Percentiles rank a stretch among this genome's conserved stretches.
These are phyloP conservation scores for Diophrys appendiculata DNA, from an alignment of 73 alveolate species.

Conservation along the genomic window DNA sequence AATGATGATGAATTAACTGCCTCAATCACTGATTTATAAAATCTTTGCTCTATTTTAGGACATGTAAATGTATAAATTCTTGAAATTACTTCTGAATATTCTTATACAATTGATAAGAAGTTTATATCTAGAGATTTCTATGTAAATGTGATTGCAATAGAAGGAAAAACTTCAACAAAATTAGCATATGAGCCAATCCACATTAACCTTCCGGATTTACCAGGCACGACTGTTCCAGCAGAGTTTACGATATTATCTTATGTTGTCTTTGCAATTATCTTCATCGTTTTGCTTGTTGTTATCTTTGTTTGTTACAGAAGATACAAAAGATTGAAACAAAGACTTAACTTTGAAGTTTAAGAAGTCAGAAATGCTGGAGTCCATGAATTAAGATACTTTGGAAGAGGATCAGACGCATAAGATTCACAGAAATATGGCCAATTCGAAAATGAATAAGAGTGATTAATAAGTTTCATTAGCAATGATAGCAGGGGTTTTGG, in stretches of 20 bases:
- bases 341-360: background rate
- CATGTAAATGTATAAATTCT: too few relatives aligned
- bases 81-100: too few relatives aligned
- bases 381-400: background rate
- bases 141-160: background rate
- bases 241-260: background rate
- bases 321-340: background rate
- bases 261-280: background rate
- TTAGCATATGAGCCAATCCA: background rate
- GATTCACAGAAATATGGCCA: background rate
- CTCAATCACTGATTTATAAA: too few relatives aligned
- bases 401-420: background rate
- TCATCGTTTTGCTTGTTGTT: background rate
- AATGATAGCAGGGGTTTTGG: too few relatives aligned
- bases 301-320: background rate
- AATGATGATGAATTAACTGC: background rate
- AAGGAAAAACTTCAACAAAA: too few relatives aligned
- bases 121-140: too few relatives aligned
- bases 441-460: background rate
- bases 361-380: background rate
- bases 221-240: too few relatives aligned
- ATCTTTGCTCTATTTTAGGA: too few relatives aligned
- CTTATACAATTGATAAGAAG: too few relatives aligned
- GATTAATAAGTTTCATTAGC: too few relatives aligned
- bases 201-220: too few relatives aligned